Evolutionary conservation across 2,329 filamentous ascomycete species (phyloP), one percentile per base, ranked within the genome.

Genomic region (Fusarium guadeloupense): DNA sequence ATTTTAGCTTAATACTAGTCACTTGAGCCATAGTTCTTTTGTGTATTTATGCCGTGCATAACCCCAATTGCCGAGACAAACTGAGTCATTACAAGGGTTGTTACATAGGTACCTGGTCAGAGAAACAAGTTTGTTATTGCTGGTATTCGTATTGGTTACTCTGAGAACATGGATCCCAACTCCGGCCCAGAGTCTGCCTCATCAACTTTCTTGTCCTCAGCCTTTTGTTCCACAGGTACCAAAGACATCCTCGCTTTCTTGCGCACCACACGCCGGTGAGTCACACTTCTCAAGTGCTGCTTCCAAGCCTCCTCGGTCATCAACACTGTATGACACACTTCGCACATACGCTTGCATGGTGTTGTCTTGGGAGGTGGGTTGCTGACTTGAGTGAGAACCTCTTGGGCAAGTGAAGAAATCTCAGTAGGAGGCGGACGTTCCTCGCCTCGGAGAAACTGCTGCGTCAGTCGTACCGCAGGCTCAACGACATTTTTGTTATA

Each of bases 261-360:
- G 31, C 72, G 74, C 25, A 73, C 37, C 6, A 70, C 67, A 14
- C 74, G 64, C 6, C 72, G 71, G 46, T 80, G 78, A 14, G 71
- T 65, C 9, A 69, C 58, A 37, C 76, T 74, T 55, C 74, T 76
- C 9, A 78, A 54, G 46, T 80, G 78, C 52, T 75, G 71, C 33
- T 72, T 58, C 77, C 77, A 81, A 3, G 74, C 75, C 55, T 83
- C 78, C 60, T 88, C 84, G 4, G 83, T 85, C 47, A 88, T 72
- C 5, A 83, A 75, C 19, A 86, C 85, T 53, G 84, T 83, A 66
- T 92, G 78, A 71, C 95, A 99, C 1, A 87, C 64, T 4, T 92
- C 87, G 69, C 95, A 99, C 16, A 82, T 84, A 64, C 83, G 83
- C 59, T 87, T 85, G 26, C 74, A 75, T 0, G 83, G 81, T 4